Conservation (phyloP, 495 filamentous ascomycete genomes). For the Sporormia fimetaria region DNA sequence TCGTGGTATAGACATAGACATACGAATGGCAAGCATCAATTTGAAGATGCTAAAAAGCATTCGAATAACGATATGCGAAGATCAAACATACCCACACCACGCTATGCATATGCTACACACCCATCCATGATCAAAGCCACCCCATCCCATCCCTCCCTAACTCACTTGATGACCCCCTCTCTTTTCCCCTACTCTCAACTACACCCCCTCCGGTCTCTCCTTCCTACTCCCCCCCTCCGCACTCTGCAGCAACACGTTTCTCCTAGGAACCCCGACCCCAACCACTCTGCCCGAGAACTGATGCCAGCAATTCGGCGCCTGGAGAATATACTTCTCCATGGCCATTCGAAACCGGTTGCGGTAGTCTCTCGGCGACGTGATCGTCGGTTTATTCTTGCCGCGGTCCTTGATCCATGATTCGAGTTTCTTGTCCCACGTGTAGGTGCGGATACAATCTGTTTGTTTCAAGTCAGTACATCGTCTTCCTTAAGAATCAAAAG, state of each 20-base stretch:
- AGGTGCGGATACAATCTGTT: constrained; percentile 85
- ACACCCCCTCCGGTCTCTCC: background rate
- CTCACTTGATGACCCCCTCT: background rate
- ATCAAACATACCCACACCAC: too few relatives aligned
- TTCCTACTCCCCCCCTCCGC: background rate
- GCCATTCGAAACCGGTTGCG: constrained; percentile 91
- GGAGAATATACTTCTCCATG: constrained; percentile 83
- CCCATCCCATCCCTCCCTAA: too few relatives aligned
- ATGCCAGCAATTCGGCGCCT: constrained; percentile 66
- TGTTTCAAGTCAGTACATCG: constrained; percentile 5
- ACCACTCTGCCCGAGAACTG: constrained; percentile 39
- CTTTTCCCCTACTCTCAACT: too few relatives aligned
- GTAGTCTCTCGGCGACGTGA: constrained; percentile 96
- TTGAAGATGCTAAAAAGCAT: too few relatives aligned
- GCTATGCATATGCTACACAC: too few relatives aligned
- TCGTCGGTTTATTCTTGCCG: constrained; percentile 83
- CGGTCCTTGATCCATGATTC: constrained; percentile 98
- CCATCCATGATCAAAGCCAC: too few relatives aligned
- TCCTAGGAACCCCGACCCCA: background rate
- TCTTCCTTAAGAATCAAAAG: background rate
- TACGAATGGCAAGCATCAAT: too few relatives aligned
- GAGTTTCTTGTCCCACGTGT: constrained; percentile 98
- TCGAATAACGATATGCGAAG: too few relatives aligned
- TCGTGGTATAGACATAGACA: too few relatives aligned
- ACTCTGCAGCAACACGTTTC: background rate